Evolutionary conservation across 2,329 filamentous ascomycete genomes (phyloP), one percentile per base, ranked within the genome.

Genomic region (Aschersonia sp.): DNA sequence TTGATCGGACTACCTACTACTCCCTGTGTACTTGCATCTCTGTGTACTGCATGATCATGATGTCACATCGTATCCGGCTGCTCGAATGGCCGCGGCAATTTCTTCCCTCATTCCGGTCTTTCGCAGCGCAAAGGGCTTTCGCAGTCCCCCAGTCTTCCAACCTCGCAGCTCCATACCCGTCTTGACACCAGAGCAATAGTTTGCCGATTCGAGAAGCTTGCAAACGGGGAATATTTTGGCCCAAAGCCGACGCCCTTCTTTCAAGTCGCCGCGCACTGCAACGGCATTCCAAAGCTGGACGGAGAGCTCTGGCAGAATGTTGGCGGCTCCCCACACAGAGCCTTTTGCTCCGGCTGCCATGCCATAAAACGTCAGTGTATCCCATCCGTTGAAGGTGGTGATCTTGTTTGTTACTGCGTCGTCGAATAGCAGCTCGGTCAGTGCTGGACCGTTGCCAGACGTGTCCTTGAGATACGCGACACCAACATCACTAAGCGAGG

Each of bases 401-500:
- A 74, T 67, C 30, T 62, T 54, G 47, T 66, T 4, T 55, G 43
- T 9, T 20, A 44, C 31, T 5, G 28, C 53, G 31, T 54, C 50
- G 47, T 61, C 61, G 51, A 74, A 73, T 4, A 75, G 59, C 10
- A 74, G 54, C 49, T 75, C 70, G 2, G 70, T 75, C 4, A 73
- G 57, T 0, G 67, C 70, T 0, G 72, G 71, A 1, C 63, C 72
- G 47, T 75, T 69, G 20, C 72, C 72, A 2, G 71, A 74, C 0
- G 72, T 74, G 53, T 75, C 72, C 55, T 75, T 75, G 31, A 74
- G 56, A 50, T 72, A 73, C 53, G 65, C 67, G 4, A 74, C 70
- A 9, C 72, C 71, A 1, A 70, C 63, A 5, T 68, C 62, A 3
- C 60, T 63, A 3, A 75, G 58, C 0, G 60, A 60, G 1, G 69